These are phyloP conservation scores for Pythium biforme DNA, from an alignment of 352 stramenopile species.

Conservation along the genomic window DNA sequence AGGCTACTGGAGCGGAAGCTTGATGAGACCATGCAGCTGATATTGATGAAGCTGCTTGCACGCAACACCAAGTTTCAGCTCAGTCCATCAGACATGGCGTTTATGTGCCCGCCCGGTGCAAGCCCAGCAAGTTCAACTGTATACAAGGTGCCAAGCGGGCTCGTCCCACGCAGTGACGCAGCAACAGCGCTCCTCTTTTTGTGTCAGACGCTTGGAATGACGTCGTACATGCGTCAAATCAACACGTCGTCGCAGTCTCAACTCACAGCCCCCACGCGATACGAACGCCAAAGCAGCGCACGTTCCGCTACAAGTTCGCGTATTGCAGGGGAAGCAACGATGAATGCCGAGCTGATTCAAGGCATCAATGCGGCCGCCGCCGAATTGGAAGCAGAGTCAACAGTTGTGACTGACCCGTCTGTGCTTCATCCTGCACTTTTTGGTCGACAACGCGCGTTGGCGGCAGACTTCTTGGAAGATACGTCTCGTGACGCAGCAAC, in stretches of 20 bases:
- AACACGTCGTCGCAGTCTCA: not conserved
- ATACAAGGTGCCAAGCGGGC: slow-evolving; percentile 37
- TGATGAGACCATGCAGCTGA: slow-evolving; percentile 80
- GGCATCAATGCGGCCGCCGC: not conserved
- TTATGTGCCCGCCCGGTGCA: slow-evolving; percentile 61
- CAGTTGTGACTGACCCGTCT: not conserved
- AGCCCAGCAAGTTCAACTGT: slow-evolving; percentile 38
- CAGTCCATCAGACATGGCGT: slow-evolving; percentile 63
- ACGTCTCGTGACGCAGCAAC: not conserved
- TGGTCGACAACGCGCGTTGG: not conserved
- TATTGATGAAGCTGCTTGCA: slow-evolving; percentile 85
- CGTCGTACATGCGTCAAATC: slow-evolving; percentile 33
- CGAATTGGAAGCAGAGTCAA: not conserved
- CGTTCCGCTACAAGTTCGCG: not conserved
- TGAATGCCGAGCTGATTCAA: not conserved
- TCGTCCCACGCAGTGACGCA: slow-evolving; percentile 14
- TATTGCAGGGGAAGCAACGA: not conserved
- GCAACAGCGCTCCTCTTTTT: slow-evolving; percentile 28
- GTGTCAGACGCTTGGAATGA: slow-evolving; percentile 30
- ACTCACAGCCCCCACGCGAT: not conserved
- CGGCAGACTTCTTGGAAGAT: slow-evolving; percentile 1
- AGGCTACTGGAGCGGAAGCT: slow-evolving; percentile 82
- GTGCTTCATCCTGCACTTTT: slow-evolving; percentile 20
- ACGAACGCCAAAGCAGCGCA: slow-evolving; percentile 16
- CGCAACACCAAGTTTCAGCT: slow-evolving; percentile 87